These are phyloP conservation scores for Phyllosticta ampelicida DNA, from an alignment of 2,329 filamentous ascomycete genomes.

Conservation along the genomic window DNA sequence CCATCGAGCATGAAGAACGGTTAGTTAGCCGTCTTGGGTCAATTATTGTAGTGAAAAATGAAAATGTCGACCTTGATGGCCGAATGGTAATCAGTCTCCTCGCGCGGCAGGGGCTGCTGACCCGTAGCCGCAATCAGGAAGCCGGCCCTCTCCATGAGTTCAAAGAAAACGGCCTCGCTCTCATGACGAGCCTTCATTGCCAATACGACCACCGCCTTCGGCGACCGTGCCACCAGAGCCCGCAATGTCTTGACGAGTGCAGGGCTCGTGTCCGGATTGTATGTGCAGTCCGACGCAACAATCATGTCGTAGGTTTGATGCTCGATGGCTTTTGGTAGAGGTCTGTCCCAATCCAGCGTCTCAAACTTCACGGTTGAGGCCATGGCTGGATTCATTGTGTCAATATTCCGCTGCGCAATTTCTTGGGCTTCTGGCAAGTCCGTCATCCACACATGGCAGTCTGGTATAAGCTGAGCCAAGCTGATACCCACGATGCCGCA, in stretches of 20 bases:
- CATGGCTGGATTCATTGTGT: constrained; percentile 31
- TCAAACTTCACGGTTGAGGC: constrained; percentile 37
- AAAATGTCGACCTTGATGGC: constrained; percentile 8
- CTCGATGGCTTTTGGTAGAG: constrained; percentile 30
- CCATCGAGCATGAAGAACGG: neutral
- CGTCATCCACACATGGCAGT: constrained; percentile 48
- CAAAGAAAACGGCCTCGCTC: constrained; percentile 56
- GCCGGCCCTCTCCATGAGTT: constrained; percentile 32
- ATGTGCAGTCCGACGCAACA: constrained; percentile 61
- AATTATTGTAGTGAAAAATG: constrained; percentile 1
- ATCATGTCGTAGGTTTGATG: constrained; percentile 46
- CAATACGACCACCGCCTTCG: constrained; percentile 43
- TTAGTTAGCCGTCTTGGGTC: neutral
- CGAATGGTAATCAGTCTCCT: neutral
- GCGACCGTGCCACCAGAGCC: constrained; percentile 37
- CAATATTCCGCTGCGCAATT: constrained; percentile 48
- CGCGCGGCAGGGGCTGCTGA: neutral
- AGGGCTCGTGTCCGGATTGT: constrained; percentile 57
- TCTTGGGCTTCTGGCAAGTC: constrained; percentile 55
- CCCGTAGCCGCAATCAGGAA: constrained; percentile 14
- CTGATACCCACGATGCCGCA: constrained; percentile 56
- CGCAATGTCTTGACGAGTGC: constrained; percentile 49
- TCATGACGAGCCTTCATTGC: constrained; percentile 58
- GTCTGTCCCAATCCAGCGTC: constrained; percentile 53
- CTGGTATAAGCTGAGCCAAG: constrained; percentile 43